Evolutionary conservation across 1,284 basidiomycete genomes (phyloP).

Genomic region (Ustilago cynodontis): DNA sequence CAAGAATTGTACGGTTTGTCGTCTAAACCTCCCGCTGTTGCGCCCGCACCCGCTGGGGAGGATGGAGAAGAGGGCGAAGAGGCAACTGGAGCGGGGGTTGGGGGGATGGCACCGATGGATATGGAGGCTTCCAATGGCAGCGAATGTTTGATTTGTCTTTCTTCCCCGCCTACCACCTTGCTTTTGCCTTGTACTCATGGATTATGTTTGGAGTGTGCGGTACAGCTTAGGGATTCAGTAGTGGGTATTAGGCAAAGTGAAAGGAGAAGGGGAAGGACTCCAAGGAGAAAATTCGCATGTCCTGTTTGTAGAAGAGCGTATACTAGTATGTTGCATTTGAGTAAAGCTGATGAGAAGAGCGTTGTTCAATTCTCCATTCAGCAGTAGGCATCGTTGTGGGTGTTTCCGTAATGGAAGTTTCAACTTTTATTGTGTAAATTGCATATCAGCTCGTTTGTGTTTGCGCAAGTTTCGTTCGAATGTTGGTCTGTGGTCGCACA

Average conservation of each 20-base stretch:
- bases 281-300: conserved; percentile 64
- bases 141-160: conserved; percentile 68
- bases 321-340: conserved; percentile 59
- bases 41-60: conserved; percentile 20
- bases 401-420: not conserved
- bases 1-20: conserved; percentile 68
- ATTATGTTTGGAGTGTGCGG: conserved; percentile 66
- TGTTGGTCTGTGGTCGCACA: too few species aligned
- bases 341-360: conserved; percentile 59
- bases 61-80: conserved; percentile 33
- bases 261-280: conserved; percentile 60
- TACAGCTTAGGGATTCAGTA: conserved; percentile 65
- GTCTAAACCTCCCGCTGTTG: conserved; percentile 51
- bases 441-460: too few species aligned
- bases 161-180: conserved; percentile 61
- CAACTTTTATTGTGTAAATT: too few species aligned
- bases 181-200: conserved; percentile 69
- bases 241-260: conserved; percentile 57
- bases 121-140: conserved; percentile 47
- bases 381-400: not conserved
- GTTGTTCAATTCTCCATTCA: conserved; percentile 36
- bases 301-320: conserved; percentile 66
- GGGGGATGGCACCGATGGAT: conserved; percentile 25
- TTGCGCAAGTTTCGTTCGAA: too few species aligned
- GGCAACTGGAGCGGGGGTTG: not conserved